Conservation (phyloP, 345 rosid species). For the Euphorbia pulcherrima region DNA sequence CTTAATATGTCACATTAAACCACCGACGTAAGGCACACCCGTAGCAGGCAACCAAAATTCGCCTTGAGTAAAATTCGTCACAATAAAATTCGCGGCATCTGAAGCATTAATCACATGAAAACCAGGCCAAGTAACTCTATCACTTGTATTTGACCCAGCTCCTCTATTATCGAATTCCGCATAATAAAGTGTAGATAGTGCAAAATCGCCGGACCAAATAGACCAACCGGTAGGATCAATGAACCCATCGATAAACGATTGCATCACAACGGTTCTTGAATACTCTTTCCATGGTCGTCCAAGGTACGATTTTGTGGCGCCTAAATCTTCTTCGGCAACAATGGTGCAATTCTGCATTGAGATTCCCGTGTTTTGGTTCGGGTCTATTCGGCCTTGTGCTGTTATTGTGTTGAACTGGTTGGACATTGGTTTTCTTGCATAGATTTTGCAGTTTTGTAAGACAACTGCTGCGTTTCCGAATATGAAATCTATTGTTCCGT, state of each 20-base stretch:
- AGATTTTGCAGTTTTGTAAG: constrained; percentile 31
- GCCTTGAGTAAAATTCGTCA: constrained; percentile 22
- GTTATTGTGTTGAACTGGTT: constrained; percentile 36
- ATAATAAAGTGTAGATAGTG: constrained; percentile 48
- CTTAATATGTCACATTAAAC: background rate
- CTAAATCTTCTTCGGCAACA: constrained; percentile 28
- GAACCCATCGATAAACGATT: constrained; percentile 60
- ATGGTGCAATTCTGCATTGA: constrained; percentile 34
- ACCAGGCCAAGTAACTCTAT: constrained; percentile 77
- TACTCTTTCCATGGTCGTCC: constrained; percentile 40
- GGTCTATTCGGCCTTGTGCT: constrained; percentile 36
- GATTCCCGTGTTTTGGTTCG: constrained; percentile 29
- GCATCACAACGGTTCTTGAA: constrained; percentile 20
- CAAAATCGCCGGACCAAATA: constrained; percentile 51
- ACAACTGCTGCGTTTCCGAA: constrained; percentile 37
- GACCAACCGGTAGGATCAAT: constrained; percentile 74
- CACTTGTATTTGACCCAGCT: constrained; percentile 37
- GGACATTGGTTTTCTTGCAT: constrained; percentile 19
- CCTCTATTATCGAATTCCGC: constrained; percentile 71
- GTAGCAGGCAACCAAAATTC: constrained; percentile 30
- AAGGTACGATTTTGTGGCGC: constrained; percentile 27
- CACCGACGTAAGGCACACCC: constrained; percentile 26
- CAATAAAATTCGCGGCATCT: constrained; percentile 53
- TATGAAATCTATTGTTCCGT: constrained; percentile 39
- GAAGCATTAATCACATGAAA: constrained; percentile 36